These are phyloP conservation scores for Boletus sp. DNA, from an alignment of 768 basidiomycete species.

Conservation along the genomic window DNA sequence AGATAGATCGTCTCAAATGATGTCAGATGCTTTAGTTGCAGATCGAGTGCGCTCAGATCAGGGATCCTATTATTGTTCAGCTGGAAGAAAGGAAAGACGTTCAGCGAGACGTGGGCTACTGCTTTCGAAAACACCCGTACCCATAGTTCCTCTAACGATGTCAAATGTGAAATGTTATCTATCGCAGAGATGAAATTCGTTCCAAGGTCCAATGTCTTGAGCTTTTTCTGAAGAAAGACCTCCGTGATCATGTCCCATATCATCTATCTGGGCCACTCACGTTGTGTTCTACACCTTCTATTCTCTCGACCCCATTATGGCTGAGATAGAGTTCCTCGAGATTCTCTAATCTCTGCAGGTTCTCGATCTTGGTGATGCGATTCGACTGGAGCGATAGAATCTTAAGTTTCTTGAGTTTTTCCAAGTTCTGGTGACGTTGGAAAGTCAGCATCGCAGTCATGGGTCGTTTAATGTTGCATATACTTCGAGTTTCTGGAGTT, in stretches of 20 bases:
- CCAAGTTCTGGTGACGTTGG: constrained; percentile 54
- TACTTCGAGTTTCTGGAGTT: constrained; percentile 86
- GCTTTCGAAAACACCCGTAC: constrained; percentile 40
- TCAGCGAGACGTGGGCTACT: neutral
- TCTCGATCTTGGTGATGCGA: constrained; percentile 84
- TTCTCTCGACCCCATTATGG: constrained; percentile 82
- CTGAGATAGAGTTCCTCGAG: constrained; percentile 92
- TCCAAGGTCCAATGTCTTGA: constrained; percentile 85
- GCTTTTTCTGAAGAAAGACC: constrained; percentile 43
- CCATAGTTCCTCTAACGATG: constrained; percentile 89
- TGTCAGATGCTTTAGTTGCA: constrained; percentile 57
- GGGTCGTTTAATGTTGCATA: neutral
- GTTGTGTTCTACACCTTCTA: constrained; percentile 86
- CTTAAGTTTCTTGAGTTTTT: constrained; percentile 65
- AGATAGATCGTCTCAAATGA: constrained; percentile 88
- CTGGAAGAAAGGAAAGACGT: constrained; percentile 39
- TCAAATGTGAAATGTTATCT: constrained; percentile 80
- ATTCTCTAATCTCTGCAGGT: constrained; percentile 64
- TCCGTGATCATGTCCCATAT: neutral
- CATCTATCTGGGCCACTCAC: constrained; percentile 43
- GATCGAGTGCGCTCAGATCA: constrained; percentile 63
- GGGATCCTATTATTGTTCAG: constrained; percentile 86
- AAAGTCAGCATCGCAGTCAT: neutral
- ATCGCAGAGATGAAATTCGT: constrained; percentile 78
- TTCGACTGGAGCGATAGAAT: constrained; percentile 94